A percentile compares a stretch with the other conserved stretches of the same genome.
Evolutionary conservation across 2,329 filamentous ascomycete genomes (phyloP).

Genomic region (Dactylella cylindrospora): DNA sequence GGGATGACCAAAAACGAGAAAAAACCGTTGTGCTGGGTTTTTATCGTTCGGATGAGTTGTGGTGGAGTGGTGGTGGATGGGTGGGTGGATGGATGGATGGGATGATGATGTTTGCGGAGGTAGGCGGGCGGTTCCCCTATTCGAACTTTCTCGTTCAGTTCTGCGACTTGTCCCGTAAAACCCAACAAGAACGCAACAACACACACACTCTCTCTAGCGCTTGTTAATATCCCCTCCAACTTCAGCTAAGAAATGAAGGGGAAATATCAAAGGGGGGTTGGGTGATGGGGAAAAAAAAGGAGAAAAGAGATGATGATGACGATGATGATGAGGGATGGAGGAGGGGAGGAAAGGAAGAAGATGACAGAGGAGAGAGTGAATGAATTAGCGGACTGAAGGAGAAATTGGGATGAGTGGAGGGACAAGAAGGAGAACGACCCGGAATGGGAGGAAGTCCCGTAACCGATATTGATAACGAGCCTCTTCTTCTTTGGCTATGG

Average conservation of each 20-base stretch:
- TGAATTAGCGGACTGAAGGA: slow-evolving; percentile 19
- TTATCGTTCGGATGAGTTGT: no score
- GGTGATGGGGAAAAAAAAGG: no score
- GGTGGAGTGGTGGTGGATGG: no score
- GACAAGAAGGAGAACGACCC: no score
- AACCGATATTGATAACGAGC: no score
- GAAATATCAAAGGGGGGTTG: slow-evolving; percentile 7
- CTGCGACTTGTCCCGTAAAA: no score
- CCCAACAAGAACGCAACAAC: slow-evolving; percentile 40
- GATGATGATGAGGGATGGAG: slow-evolving; percentile 10
- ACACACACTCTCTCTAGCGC: slow-evolving; percentile 6
- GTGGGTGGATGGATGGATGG: no score
- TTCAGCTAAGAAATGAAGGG: slow-evolving; percentile 40
- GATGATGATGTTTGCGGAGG: no score
- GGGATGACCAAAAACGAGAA: no score
- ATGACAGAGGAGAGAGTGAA: slow-evolving; percentile 4
- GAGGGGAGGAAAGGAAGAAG: slow-evolving; percentile 7
- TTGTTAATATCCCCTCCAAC: slow-evolving; percentile 34
- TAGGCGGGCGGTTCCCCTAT: slow-evolving; percentile 36
- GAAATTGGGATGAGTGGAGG: slow-evolving; percentile 41
- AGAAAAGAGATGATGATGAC: slow-evolving; percentile 13
- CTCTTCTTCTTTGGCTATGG: no score
- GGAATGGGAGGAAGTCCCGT: slow-evolving; percentile 44
- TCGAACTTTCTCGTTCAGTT: slow-evolving; percentile 32
- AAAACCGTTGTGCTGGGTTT: no score